Percentiles rank a stretch among this genome's conserved stretches.
Evolutionary conservation across 73 alveolate species (phyloP).

Genomic region (Paramecium tetraurelia): DNA sequence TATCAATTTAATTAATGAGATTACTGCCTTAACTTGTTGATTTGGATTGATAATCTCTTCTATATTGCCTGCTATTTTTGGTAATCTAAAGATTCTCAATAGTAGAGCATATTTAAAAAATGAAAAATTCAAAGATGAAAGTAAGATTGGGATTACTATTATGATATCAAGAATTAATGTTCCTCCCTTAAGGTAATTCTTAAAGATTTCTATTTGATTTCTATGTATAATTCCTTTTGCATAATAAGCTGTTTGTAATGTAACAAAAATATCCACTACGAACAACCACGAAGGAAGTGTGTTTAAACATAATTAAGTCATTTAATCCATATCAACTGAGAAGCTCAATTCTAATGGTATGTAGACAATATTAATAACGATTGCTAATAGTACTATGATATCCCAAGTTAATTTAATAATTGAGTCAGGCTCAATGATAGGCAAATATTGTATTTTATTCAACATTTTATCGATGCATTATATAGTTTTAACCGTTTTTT

Average conservation of each 20-base stretch:
- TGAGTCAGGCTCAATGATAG: constrained; percentile 37
- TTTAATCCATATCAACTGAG: background rate
- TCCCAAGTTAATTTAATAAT: background rate
- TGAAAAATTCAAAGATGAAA: background rate
- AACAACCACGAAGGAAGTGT: background rate
- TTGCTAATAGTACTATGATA: background rate
- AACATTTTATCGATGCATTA: background rate
- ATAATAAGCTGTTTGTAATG: constrained; percentile 7
- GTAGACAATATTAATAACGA: background rate
- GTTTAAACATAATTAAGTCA: background rate
- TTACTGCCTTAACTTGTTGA: background rate
- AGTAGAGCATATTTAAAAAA: background rate
- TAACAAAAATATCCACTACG: constrained; percentile 3
- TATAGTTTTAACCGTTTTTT: background rate
- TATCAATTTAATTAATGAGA: background rate
- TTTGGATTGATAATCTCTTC: constrained; percentile 28
- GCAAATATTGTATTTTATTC: background rate
- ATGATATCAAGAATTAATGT: background rate
- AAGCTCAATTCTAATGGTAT: constrained; percentile 23
- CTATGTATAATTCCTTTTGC: constrained; percentile 35
- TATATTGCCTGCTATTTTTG: background rate
- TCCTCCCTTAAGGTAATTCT: background rate
- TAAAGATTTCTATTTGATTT: background rate
- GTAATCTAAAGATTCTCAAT: constrained; percentile 25
- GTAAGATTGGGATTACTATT: background rate